phyloP scores from a whole-genome alignment of 495 filamentous ascomycete genomes.

The Amniculicola lignicola region DNA sequence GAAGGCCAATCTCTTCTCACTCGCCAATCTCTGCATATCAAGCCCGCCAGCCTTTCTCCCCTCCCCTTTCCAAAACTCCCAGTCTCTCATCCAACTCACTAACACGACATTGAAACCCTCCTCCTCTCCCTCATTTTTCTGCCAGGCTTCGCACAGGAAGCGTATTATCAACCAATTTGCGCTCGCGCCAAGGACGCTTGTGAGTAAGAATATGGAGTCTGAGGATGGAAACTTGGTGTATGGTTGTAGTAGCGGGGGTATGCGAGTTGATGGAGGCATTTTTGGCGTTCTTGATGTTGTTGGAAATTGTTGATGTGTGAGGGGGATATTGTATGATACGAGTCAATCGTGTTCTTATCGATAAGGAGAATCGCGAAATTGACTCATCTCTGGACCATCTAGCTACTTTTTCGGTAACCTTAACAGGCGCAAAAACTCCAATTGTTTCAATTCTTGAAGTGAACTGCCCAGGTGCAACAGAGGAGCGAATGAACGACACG shows the following conservation, averaged over 20 bases:
- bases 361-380: too few relatives aligned
- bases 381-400: too few relatives aligned
- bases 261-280: conserved; percentile 37
- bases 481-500: too few relatives aligned
- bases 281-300: too few relatives aligned
- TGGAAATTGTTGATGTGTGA: too few relatives aligned
- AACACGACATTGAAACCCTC: conserved; percentile 58
- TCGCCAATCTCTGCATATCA: conserved; percentile 61
- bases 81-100: conserved; percentile 74
- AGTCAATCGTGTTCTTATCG: too few relatives aligned
- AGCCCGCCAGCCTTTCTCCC: conserved; percentile 48
- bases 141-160: conserved; percentile 53
- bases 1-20: conserved; percentile 61
- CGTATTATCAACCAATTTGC: conserved; percentile 43
- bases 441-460: too few relatives aligned
- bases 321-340: too few relatives aligned
- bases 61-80: conserved; percentile 64
- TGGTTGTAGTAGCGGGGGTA: conserved; percentile 66
- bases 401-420: too few relatives aligned
- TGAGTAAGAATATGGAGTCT: conserved; percentile 66
- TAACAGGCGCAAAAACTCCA: too few relatives aligned
- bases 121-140: not conserved
- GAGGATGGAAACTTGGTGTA: conserved; percentile 52
- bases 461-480: too few relatives aligned
- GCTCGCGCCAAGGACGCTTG: conserved; percentile 49